Percentiles rank a stretch among this genome's conserved stretches.
These are phyloP conservation scores for Coprinellus micaceus DNA, from an alignment of 768 basidiomycete genomes.

Conservation along the genomic window DNA sequence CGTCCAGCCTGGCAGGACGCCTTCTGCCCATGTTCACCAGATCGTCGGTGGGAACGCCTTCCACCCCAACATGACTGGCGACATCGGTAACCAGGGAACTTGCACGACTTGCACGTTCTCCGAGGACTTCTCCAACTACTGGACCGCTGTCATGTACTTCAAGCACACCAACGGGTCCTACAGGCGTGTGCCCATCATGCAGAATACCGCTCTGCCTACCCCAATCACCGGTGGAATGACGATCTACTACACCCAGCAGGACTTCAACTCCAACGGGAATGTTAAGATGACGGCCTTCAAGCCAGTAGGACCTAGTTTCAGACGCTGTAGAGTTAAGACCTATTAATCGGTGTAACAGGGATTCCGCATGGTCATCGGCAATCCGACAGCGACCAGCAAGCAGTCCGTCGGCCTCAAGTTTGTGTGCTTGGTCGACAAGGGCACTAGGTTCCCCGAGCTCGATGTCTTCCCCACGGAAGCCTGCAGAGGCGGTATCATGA, in stretches of 20 bases:
- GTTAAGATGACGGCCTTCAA: slow-evolving; percentile 1
- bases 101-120: slow-evolving; percentile 10
- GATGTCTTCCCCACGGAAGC: slow-evolving; percentile 1
- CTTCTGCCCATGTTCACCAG: slow-evolving; percentile 7
- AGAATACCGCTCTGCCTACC: slow-evolving; percentile 7
- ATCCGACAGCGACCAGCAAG: slow-evolving; percentile 4
- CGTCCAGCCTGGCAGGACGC: no score
- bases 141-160: no score
- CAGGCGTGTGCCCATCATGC: slow-evolving; percentile 8
- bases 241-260: slow-evolving; percentile 9
- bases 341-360: no score
- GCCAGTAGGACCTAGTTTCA: no score
- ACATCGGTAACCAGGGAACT: slow-evolving; percentile 6
- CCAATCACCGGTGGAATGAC: slow-evolving; percentile 8
- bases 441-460: slow-evolving; percentile 7
- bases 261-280: slow-evolving; percentile 6
- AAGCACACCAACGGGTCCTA: slow-evolving; percentile 5
- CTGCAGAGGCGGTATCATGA: slow-evolving; percentile 3
- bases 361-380: slow-evolving; percentile 10
- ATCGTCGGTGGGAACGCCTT: slow-evolving; percentile 8
- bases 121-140: slow-evolving; percentile 10
- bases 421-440: slow-evolving; percentile 6
- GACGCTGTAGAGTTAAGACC: not conserved
- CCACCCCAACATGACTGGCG: no score
- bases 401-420: slow-evolving; percentile 2